phyloP scores from a whole-genome alignment of 176 grass and related monocot genomes.

The Carex myosuroides region DNA sequence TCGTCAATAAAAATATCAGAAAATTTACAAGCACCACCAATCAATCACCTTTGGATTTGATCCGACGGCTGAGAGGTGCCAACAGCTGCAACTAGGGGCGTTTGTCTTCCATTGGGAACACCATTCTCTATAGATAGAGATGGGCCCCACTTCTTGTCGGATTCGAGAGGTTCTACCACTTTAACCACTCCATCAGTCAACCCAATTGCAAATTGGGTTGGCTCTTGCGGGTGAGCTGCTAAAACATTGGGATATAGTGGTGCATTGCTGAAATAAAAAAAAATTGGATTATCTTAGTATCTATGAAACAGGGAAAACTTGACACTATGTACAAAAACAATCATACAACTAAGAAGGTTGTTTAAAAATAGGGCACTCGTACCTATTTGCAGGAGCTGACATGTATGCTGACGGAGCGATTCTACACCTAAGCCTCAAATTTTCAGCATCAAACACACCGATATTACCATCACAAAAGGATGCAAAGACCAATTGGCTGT shows the following conservation, averaged over 20 bases:
- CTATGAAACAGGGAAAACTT: neutral
- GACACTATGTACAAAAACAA: neutral
- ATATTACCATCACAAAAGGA: slow-evolving; percentile 78
- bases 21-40: slow-evolving; percentile 30
- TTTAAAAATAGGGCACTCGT: slow-evolving; percentile 29
- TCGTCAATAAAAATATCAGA: slow-evolving; percentile 21
- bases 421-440: slow-evolving; percentile 87
- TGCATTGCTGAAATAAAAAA: slow-evolving; percentile 57
- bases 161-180: slow-evolving; percentile 78
- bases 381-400: slow-evolving; percentile 30
- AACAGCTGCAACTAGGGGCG: slow-evolving; percentile 35
- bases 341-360: slow-evolving; percentile 2
- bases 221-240: slow-evolving; percentile 68
- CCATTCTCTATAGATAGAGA: slow-evolving; percentile 49
- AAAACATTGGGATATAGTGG: slow-evolving; percentile 47
- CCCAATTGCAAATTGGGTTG: slow-evolving; percentile 88
- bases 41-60: slow-evolving; percentile 66
- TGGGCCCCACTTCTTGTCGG: slow-evolving; percentile 68
- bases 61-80: slow-evolving; percentile 47
- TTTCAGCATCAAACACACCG: slow-evolving; percentile 82
- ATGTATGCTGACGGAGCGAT: slow-evolving; percentile 62
- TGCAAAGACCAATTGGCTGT: slow-evolving; percentile 77
- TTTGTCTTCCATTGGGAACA: slow-evolving; percentile 45
- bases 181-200: slow-evolving; percentile 75
- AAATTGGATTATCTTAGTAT: slow-evolving; percentile 16